These are phyloP conservation scores for Mollisiaceae sp. DNA, from an alignment of 2,329 filamentous ascomycete species.

Conservation along the genomic window DNA sequence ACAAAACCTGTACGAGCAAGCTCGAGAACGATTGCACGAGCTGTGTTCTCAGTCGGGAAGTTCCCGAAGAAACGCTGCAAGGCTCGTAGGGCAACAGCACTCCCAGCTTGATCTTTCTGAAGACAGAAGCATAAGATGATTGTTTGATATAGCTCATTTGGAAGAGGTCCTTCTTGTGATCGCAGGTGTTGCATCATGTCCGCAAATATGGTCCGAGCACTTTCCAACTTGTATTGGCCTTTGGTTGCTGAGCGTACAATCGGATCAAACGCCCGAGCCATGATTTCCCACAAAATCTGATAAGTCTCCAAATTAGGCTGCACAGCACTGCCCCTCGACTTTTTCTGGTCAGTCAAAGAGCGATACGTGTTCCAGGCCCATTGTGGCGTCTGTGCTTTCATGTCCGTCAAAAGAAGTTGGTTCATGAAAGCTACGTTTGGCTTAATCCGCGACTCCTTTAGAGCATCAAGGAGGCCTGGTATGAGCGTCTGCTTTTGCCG, in stretches of 20 bases:
- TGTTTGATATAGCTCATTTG: conserved; percentile 55
- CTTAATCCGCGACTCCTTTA: conserved; percentile 66
- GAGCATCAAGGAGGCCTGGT: conserved; percentile 64
- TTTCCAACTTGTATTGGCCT: neutral
- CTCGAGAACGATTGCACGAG: conserved; percentile 53
- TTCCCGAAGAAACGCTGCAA: conserved; percentile 50
- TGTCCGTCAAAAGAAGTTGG: conserved; percentile 64
- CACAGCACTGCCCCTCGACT: conserved; percentile 23
- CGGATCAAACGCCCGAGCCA: conserved; percentile 37
- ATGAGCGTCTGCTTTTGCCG: conserved; percentile 63
- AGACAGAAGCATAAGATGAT: conserved; percentile 58
- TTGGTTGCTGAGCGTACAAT: conserved; percentile 8
- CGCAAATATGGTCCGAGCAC: conserved; percentile 45
- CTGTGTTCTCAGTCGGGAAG: conserved; percentile 52
- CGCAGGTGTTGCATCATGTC: conserved; percentile 53
- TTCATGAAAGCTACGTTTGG: conserved; percentile 81
- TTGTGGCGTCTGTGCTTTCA: conserved; percentile 26
- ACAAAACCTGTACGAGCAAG: conserved; percentile 48
- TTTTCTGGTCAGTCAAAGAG: conserved; percentile 22
- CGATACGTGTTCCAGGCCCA: conserved; percentile 38
- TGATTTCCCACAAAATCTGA: conserved; percentile 38
- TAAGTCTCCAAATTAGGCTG: conserved; percentile 41
- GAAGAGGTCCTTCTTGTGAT: conserved; percentile 44
- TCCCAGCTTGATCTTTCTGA: conserved; percentile 53
- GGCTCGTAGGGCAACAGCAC: conserved; percentile 53